Evolutionary conservation across 129 eudicot species (phyloP), one percentile per base, ranked within the genome.

Genomic region (Ambrosia trifida): DNA sequence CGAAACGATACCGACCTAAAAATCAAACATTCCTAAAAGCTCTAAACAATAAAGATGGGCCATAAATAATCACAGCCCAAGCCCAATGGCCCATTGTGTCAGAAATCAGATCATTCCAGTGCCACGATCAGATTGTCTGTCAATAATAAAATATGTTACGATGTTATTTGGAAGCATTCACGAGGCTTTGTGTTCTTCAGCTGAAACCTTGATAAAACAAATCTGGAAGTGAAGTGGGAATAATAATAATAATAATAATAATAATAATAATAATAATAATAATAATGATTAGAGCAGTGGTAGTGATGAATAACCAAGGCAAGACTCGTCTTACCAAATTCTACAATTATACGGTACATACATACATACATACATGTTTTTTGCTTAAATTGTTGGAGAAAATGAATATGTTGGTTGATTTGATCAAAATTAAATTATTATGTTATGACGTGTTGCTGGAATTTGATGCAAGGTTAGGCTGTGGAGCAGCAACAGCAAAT

Each of bases 401-500:
- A 36, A 17, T 33, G 47, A 24, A 24, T 0, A 24, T 24, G 28
- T 16, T 73, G 17, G 11, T 62, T 61, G 51, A 73, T 60, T 43
- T 64, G 35, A 47, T 20, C 7, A 11, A 19, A 53, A 47, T 20
- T 19, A 11, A 19, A 53, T 53, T 52, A 10, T 33, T 20, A 56
- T 3, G 3, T 56, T 56, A 0, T 12, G 1, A 11, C 43, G 28
- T 33, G 41, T 72, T 8, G n/a, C 38, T 68, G 11, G 67, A 45
- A 20, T 46, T 74, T 68, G 7, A n/a, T 49, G 67, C 51, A 72
- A 72, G 78, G 66, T 76, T 76, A 89, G 96, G 80, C 96, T 33
- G 80, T 70, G 77, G 96, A 89, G 87, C 86, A 89, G 87, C 92
- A 89, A 66, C 96, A 89, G 49, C 83, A 89, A 53, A 76, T 89